Percentiles rank a stretch among this genome's conserved stretches.
These are phyloP conservation scores for Aspergillus fijiensis DNA, from an alignment of 2,329 filamentous ascomycete genomes.

Conservation along the genomic window DNA sequence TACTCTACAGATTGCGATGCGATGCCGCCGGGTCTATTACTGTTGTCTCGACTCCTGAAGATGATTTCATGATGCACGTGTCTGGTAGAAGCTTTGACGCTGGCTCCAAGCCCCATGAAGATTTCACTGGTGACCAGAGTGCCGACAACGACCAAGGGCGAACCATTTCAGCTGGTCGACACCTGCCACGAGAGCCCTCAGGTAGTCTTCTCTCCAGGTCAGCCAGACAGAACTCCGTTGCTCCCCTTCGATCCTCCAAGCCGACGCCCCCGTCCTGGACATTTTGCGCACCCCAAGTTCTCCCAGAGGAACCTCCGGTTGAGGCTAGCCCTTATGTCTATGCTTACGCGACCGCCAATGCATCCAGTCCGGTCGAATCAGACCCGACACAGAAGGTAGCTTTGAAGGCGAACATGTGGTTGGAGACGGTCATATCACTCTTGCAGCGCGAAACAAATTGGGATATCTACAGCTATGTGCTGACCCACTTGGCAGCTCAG, in stretches of 20 bases:
- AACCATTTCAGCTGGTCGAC: conserved; percentile 28
- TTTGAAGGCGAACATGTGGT: conserved; percentile 66
- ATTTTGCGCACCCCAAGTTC: conserved; percentile 53
- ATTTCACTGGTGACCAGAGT: conserved; percentile 36
- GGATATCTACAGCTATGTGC: conserved; percentile 88
- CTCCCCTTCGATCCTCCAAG: conserved; percentile 35
- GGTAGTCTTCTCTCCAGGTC: conserved; percentile 32
- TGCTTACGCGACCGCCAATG: conserved; percentile 45
- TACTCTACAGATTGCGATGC: conserved; percentile 78
- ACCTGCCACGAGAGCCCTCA: conserved; percentile 32
- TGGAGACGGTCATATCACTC: conserved; percentile 74
- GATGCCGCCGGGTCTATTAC: conserved; percentile 78
- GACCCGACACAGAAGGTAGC: conserved; percentile 40
- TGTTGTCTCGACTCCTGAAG: conserved; percentile 68
- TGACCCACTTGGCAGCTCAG: conserved; percentile 83
- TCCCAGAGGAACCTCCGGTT: conserved; percentile 54
- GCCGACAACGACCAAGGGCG: conserved; percentile 39
- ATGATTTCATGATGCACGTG: conserved; percentile 68
- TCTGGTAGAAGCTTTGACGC: conserved; percentile 64
- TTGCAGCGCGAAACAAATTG: conserved; percentile 75
- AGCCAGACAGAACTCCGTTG: conserved; percentile 33
- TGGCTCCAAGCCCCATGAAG: conserved; percentile 45
- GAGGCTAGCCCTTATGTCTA: conserved; percentile 53
- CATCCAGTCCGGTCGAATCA: conserved; percentile 29
- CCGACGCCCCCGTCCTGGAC: conserved; percentile 55